Evolutionary conservation across 257 asterid species (phyloP).

Genomic region (Gardenia jasminoides): DNA sequence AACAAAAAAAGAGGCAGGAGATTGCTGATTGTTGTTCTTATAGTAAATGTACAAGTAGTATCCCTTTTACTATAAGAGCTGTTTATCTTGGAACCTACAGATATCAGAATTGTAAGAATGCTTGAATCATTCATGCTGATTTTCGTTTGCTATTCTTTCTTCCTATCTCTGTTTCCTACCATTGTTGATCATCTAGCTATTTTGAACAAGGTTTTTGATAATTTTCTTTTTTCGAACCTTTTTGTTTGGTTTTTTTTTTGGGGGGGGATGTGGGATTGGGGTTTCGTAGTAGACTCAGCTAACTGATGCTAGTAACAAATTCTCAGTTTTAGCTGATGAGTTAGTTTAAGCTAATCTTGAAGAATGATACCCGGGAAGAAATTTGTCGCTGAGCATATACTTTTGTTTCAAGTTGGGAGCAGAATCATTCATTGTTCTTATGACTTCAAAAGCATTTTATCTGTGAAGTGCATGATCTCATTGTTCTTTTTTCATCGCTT

Average conservation of each 20-base stretch:
- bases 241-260: too few relatives aligned
- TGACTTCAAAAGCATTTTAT: not conserved
- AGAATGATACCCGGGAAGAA: not conserved
- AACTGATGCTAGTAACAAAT: not conserved
- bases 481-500: not conserved
- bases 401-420: not conserved
- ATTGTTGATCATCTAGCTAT: not conserved
- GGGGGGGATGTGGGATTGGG: too few relatives aligned
- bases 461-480: not conserved
- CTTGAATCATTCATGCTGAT: not conserved
- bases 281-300: not conserved
- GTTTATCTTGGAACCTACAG: not conserved
- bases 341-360: not conserved
- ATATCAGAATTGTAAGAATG: not conserved
- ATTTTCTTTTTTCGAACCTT: not conserved
- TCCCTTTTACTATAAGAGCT: not conserved
- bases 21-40: not conserved
- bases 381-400: not conserved
- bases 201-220: not conserved
- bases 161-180: not conserved
- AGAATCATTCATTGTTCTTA: not conserved
- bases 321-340: not conserved
- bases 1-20: not conserved
- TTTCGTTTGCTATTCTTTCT: not conserved
- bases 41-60: not conserved